Evolutionary conservation across 495 filamentous ascomycete species (phyloP), one percentile per base, ranked within the genome.

Genomic region (Neurospora discreta): DNA sequence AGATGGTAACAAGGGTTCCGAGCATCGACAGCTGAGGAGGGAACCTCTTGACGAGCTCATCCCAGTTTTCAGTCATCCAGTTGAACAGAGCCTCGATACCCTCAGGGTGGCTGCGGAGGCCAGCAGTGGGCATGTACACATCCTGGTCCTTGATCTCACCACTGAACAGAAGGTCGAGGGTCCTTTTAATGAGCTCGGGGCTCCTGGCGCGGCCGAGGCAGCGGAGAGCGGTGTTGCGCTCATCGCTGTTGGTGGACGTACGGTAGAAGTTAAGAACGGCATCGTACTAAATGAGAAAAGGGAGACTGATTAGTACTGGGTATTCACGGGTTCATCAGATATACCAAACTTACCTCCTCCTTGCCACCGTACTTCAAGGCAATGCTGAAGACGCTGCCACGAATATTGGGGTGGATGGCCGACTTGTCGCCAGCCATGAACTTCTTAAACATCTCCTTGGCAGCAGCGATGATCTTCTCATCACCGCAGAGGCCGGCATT

Each of bases 111-210:
- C 85, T 89, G 71, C 95, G 88, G 69, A 99, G 86, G 36, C 91
- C 92, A 44, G 87, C 86, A 36, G 96, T 81, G 3, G 88, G 95
- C 78, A 97, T 89, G 84, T 98, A 98, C 74, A 99, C 90, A 77
- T 99, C 95, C 82, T 99, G 95, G 75, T 90, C 93, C 84, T 97
- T 96, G 80, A 99, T 93, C 73, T 97, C 91, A 46, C 90, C 87
- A 80, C 90, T 88, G 72, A 92, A 85, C 58, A 94, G 88, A 41
- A 97, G 83, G 10, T 81, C 85, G 20, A 99, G 87, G 3, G 94
- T 95, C 71, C 89, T 88, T 79, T 93, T 80, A 81, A 98, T 95
- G 67, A 98, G 89, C 69, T 89, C 87, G 16, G 92, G 89, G 60
- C 90, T 84, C 74, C 91, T 90, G 39, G 93, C 89, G 69, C 93